phyloP scores from a whole-genome alignment of 495 filamentous ascomycete species.

The Pseudevernia furfuracea region DNA sequence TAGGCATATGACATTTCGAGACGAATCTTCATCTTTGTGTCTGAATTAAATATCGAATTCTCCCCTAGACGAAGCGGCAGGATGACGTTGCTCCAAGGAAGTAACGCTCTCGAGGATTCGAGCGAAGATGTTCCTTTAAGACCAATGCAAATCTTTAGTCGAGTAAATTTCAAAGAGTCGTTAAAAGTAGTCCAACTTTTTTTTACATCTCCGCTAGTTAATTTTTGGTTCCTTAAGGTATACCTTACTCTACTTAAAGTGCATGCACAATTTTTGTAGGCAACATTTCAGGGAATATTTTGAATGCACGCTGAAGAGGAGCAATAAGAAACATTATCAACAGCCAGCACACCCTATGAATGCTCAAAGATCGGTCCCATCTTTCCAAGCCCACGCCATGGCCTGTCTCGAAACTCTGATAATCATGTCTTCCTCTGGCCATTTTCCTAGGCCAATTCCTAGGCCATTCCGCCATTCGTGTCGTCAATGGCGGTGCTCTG shows the following conservation, averaged over 20 bases:
- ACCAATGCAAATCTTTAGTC: too few relatives aligned
- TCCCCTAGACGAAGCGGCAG: too few relatives aligned
- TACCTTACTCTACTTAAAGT: neutral
- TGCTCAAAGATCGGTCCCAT: neutral
- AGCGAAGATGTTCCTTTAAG: too few relatives aligned
- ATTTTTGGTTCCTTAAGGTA: too few relatives aligned
- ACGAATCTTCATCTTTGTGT: too few relatives aligned
- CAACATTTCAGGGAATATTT: neutral
- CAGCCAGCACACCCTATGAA: neutral
- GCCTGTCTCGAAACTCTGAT: neutral
- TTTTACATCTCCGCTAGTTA: too few relatives aligned
- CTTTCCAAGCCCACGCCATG: neutral
- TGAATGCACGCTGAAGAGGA: slow-evolving; percentile 15
- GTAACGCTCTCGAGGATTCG: too few relatives aligned
- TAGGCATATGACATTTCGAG: too few relatives aligned
- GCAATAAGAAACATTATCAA: slow-evolving; percentile 13
- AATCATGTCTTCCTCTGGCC: neutral
- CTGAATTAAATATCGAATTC: too few relatives aligned
- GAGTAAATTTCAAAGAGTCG: too few relatives aligned
- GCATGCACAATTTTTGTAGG: slow-evolving; percentile 4
- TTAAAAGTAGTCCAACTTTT: too few relatives aligned
- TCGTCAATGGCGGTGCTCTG: slow-evolving; percentile 44
- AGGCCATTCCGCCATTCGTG: slow-evolving; percentile 39
- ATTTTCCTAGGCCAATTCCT: slow-evolving; percentile 1
- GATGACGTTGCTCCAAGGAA: too few relatives aligned